Evolutionary conservation across 352 stramenopile genomes (phyloP).

Genomic region (Globisporangium canariense): DNA sequence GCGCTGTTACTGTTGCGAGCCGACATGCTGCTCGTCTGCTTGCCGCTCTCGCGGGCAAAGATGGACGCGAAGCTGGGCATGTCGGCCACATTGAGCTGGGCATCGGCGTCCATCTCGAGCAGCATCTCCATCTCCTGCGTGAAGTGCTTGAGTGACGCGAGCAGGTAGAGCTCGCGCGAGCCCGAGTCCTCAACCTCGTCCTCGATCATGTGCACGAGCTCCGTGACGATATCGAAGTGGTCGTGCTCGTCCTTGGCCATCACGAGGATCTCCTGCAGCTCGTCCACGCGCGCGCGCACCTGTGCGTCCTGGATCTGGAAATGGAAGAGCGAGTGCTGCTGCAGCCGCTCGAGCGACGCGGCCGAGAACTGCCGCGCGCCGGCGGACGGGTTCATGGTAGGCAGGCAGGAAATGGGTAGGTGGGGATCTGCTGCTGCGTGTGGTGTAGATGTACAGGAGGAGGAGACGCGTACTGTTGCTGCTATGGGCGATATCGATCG

Average conservation of each 20-base stretch:
- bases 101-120: slow-evolving; percentile 42
- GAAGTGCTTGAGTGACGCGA: slow-evolving; percentile 58
- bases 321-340: slow-evolving; percentile 56
- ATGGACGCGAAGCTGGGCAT: slow-evolving; percentile 27
- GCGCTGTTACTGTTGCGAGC: slow-evolving; percentile 1
- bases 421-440: background rate
- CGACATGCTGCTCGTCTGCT: background rate
- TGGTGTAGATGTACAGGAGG: too few relatives aligned
- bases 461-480: background rate
- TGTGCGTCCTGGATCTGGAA: slow-evolving; percentile 54
- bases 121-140: slow-evolving; percentile 64
- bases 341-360: slow-evolving; percentile 28
- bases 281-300: slow-evolving; percentile 32
- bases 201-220: slow-evolving; percentile 20
- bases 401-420: background rate
- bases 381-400: background rate
- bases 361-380: slow-evolving; percentile 10
- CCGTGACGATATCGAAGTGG: slow-evolving; percentile 44
- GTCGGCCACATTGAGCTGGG: slow-evolving; percentile 19
- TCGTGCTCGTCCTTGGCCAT: slow-evolving; percentile 38
- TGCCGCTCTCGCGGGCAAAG: slow-evolving; percentile 14
- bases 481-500: background rate
- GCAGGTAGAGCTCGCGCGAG: slow-evolving; percentile 40
- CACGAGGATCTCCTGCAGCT: slow-evolving; percentile 50
- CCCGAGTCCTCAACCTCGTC: slow-evolving; percentile 51